Evolutionary conservation across 2,329 filamentous ascomycete species (phyloP).

Genomic region (Nannizziopsis arthrosporioides): DNA sequence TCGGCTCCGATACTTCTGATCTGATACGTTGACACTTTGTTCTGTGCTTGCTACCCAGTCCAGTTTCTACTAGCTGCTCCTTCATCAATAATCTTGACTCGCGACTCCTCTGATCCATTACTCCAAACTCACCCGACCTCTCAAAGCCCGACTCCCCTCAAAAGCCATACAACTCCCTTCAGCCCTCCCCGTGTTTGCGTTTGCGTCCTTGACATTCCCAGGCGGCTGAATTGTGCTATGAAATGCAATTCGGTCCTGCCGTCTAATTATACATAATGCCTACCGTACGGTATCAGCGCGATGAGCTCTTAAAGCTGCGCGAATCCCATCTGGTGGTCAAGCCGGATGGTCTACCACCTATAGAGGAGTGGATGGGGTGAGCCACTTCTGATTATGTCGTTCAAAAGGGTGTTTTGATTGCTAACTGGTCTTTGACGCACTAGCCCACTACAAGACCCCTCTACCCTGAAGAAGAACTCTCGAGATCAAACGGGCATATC

Average conservation of each 20-base stretch:
- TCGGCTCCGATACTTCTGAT: neutral
- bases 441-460: slow-evolving; percentile 34
- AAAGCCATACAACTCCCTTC: neutral
- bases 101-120: slow-evolving; percentile 5
- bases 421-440: slow-evolving; percentile 12
- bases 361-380: slow-evolving; percentile 96
- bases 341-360: slow-evolving; percentile 65
- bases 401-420: slow-evolving; percentile 8
- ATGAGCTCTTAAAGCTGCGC: slow-evolving; percentile 63
- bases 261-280: slow-evolving; percentile 27
- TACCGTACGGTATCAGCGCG: slow-evolving; percentile 55
- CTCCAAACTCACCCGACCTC: neutral
- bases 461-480: slow-evolving; percentile 28
- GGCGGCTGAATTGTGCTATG: slow-evolving; percentile 13
- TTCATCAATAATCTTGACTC: neutral
- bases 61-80: neutral
- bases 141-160: neutral
- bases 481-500: slow-evolving; percentile 26
- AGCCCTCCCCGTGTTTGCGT: neutral
- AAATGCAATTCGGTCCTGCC: slow-evolving; percentile 17
- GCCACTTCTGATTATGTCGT: slow-evolving; percentile 21
- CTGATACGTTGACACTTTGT: neutral
- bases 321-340: slow-evolving; percentile 74
- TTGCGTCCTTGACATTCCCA: neutral
- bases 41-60: neutral